Conservation (phyloP, 2,329 filamentous ascomycete genomes). For the Monosporascus sp. region DNA sequence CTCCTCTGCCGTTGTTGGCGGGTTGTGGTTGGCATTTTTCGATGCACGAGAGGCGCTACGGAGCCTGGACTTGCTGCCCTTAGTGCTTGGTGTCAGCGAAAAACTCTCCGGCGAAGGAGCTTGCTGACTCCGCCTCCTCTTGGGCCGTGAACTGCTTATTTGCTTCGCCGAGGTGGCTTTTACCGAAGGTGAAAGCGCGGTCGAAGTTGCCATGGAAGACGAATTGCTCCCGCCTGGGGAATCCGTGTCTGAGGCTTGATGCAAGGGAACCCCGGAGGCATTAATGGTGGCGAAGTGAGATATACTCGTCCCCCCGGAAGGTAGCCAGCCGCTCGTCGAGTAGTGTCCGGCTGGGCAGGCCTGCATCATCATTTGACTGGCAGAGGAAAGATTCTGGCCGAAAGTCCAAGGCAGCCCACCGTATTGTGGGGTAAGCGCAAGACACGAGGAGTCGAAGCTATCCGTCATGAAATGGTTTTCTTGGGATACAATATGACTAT, state of each 20-base stretch:
- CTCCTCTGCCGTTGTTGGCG: slow-evolving; percentile 27
- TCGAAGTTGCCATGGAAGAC: neutral
- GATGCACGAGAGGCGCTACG: slow-evolving; percentile 28
- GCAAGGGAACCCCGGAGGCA: neutral
- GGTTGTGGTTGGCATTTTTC: slow-evolving; percentile 30
- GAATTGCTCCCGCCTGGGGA: neutral
- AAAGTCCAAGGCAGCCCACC: neutral
- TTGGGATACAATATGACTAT: neutral
- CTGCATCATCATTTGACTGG: neutral
- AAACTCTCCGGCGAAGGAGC: slow-evolving; percentile 13
- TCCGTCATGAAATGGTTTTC: neutral
- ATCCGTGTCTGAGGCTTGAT: neutral
- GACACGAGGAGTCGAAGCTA: neutral
- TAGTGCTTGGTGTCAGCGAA: slow-evolving; percentile 7
- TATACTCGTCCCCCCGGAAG: neutral
- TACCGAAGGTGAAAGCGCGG: neutral
- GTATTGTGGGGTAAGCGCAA: neutral
- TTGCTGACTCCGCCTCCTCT: slow-evolving; percentile 5
- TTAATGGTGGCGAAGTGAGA: neutral
- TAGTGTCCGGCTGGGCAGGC: neutral
- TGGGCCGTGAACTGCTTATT: neutral
- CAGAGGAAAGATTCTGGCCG: neutral
- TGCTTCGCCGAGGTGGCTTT: neutral
- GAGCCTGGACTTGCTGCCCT: slow-evolving; percentile 20
- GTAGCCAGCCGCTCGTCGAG: neutral